These are phyloP conservation scores for Penicillium sclerotigenum DNA, from an alignment of 2,329 filamentous ascomycete species.

Conservation along the genomic window DNA sequence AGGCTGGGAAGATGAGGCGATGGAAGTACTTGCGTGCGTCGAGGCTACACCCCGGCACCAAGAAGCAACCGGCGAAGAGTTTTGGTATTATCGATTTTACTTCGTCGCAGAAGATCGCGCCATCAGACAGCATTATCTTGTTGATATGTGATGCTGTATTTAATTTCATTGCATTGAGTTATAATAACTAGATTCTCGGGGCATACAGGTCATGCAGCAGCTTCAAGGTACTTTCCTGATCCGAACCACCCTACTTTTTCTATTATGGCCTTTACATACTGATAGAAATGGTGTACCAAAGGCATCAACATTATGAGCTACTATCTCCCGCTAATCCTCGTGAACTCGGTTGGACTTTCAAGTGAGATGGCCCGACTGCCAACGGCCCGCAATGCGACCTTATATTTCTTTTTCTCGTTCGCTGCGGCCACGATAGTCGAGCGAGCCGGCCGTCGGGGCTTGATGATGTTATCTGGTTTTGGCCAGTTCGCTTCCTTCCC, in stretches of 20 bases:
- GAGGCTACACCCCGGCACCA: too few species aligned
- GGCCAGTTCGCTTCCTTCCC: slow-evolving; percentile 51
- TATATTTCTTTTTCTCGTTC: slow-evolving; percentile 46
- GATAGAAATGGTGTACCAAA: too few species aligned
- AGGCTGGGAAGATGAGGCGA: slow-evolving; percentile 1
- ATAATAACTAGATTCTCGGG: slow-evolving; percentile 41
- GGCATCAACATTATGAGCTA: slow-evolving; percentile 20
- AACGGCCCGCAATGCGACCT: slow-evolving; percentile 46
- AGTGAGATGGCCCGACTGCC: slow-evolving; percentile 42
- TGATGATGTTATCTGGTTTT: slow-evolving; percentile 49
- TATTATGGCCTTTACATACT: too few species aligned
- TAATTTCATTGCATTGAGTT: slow-evolving; percentile 46
- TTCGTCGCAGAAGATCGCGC: slow-evolving; percentile 14
- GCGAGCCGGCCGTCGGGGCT: slow-evolving; percentile 46
- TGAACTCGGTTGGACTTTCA: slow-evolving; percentile 39
- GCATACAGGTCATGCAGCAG: slow-evolving; percentile 19
- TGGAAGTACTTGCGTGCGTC: slow-evolving; percentile 1
- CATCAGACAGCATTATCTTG: slow-evolving; percentile 50
- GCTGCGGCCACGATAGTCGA: slow-evolving; percentile 48
- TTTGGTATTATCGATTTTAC: slow-evolving; percentile 11
- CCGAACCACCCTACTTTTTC: too few species aligned
- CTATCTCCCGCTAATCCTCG: slow-evolving; percentile 39
- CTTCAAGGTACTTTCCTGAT: slow-evolving; percentile 1
- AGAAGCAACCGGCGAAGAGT: slow-evolving; percentile 14
- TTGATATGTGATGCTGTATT: slow-evolving; percentile 49